phyloP scores from a whole-genome alignment of 179 eudicot species.

The Heliamphora pulchella region DNA sequence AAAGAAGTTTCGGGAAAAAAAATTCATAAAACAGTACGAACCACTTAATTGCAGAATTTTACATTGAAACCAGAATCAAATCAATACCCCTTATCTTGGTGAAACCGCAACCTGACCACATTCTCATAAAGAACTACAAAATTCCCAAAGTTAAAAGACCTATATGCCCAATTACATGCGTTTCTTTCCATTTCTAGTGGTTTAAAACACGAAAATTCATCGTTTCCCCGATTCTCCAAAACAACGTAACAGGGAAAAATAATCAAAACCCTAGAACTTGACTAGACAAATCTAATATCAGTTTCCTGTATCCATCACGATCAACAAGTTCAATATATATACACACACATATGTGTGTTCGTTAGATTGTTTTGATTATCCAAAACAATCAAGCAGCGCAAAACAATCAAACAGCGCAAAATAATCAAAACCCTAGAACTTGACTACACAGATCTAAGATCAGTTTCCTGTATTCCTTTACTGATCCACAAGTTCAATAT shows the following conservation, averaged over 20 bases:
- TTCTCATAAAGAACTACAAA: neutral
- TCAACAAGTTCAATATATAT: neutral
- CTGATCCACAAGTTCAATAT: neutral
- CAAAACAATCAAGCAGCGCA: no score
- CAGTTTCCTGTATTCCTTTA: neutral
- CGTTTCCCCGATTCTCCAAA: neutral
- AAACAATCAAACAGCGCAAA: no score
- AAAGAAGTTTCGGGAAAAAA: no score
- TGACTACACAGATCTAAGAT: neutral
- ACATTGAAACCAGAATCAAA: no score
- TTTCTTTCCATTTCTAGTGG: neutral
- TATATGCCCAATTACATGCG: neutral
- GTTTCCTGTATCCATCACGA: no score
- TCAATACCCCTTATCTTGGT: no score
- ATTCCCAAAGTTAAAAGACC: neutral
- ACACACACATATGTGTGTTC: no score
- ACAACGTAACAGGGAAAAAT: neutral
- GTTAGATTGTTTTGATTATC: no score
- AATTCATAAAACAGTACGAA: no score
- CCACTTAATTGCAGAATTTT: no score
- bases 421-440: slow-evolving; percentile 11
- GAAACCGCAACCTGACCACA: neutral
- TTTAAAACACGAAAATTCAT: neutral
- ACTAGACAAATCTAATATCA: neutral
- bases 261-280: slow-evolving; percentile 4